phyloP scores from a whole-genome alignment of 1,284 basidiomycete genomes.

The Malassezia equina region DNA sequence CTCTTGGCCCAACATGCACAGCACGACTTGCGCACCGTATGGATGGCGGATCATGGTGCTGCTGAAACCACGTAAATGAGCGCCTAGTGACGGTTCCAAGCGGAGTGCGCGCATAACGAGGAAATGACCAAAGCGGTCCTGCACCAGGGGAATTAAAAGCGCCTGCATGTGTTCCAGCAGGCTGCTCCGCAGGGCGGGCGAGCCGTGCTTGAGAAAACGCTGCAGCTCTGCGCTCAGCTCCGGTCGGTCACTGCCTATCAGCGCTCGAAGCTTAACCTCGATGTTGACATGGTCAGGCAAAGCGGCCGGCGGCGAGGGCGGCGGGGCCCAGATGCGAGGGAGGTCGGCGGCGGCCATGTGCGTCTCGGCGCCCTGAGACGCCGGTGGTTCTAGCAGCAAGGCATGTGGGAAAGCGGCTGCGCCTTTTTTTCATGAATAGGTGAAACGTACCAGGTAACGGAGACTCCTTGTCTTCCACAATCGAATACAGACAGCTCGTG shows the following conservation, averaged over 20 bases:
- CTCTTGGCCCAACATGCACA: constrained; percentile 27
- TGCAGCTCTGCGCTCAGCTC: constrained; percentile 29
- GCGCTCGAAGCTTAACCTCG: background rate
- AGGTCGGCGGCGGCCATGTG: background rate
- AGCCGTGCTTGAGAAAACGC: constrained; percentile 32
- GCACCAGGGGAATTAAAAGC: constrained; percentile 21
- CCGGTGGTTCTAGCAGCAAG: background rate
- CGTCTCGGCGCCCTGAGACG: background rate
- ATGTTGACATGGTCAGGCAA: background rate
- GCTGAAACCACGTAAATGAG: constrained; percentile 24
- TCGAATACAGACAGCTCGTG: background rate
- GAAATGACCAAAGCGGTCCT: constrained; percentile 40
- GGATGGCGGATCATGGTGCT: constrained; percentile 32
- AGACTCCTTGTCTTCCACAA: background rate
- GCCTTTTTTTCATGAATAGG: background rate
- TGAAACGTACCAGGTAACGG: background rate
- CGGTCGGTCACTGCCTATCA: background rate
- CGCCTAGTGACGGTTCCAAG: constrained; percentile 17
- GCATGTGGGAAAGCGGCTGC: background rate
- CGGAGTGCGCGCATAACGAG: constrained; percentile 31
- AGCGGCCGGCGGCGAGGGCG: background rate
- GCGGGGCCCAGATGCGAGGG: background rate
- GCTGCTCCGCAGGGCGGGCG: constrained; percentile 14
- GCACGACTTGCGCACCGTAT: constrained; percentile 40
- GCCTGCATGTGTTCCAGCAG: constrained; percentile 26